These are phyloP conservation scores for Escovopsis weberi DNA, from an alignment of 2,329 filamentous ascomycete genomes.

Conservation along the genomic window DNA sequence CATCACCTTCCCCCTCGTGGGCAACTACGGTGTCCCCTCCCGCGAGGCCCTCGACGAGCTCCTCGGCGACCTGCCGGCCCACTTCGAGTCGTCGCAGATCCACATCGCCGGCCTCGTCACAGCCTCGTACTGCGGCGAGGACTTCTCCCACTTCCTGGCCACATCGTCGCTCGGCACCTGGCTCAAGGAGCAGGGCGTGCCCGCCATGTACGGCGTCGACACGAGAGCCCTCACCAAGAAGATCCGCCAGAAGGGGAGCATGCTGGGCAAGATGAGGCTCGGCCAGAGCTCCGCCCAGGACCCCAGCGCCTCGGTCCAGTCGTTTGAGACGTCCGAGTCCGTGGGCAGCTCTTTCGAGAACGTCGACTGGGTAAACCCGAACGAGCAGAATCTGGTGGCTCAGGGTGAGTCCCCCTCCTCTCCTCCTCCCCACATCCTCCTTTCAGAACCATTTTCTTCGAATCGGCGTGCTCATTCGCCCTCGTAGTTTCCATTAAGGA, in stretches of 20 bases:
- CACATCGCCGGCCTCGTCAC: constrained; percentile 87
- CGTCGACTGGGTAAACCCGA: constrained; percentile 83
- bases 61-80: constrained; percentile 69
- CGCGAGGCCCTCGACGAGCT: constrained; percentile 74
- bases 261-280: constrained; percentile 81
- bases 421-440: constrained; percentile 5
- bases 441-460: neutral
- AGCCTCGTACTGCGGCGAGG: constrained; percentile 84
- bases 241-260: constrained; percentile 86
- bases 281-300: constrained; percentile 39
- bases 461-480: constrained; percentile 23
- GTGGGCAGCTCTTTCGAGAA: constrained; percentile 69
- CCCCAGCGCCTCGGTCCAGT: constrained; percentile 23
- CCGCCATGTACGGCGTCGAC: constrained; percentile 90
- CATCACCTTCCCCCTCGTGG: constrained; percentile 87
- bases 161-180: constrained; percentile 81
- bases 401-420: constrained; percentile 55
- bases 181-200: constrained; percentile 91
- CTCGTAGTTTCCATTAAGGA: constrained; percentile 70
- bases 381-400: constrained; percentile 80
- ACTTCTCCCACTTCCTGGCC: constrained; percentile 89
- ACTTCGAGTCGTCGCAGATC: constrained; percentile 88
- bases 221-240: constrained; percentile 87
- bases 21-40: constrained; percentile 94
- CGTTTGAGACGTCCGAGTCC: constrained; percentile 77